Evolutionary conservation across 2,329 filamentous ascomycete genomes (phyloP).

Genomic region (Juglanconis oblonga): DNA sequence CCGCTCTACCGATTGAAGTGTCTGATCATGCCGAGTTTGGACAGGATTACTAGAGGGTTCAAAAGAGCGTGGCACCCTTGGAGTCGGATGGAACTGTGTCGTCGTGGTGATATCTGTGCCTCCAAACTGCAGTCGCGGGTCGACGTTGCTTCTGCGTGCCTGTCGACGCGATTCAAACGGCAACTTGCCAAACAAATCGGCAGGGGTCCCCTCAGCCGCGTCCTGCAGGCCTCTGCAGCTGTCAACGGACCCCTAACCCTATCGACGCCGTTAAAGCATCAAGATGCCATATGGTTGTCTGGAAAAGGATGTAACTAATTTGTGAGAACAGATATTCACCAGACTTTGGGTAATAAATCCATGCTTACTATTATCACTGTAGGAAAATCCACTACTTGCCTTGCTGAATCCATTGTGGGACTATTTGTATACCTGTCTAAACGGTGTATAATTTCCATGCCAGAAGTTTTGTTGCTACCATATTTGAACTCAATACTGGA

Average conservation of each 20-base stretch:
- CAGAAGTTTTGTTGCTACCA: no score
- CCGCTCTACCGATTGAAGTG: background rate
- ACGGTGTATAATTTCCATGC: no score
- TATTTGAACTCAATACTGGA: no score
- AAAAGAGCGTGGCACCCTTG: background rate
- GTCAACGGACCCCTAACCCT: background rate
- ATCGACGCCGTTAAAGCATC: no score
- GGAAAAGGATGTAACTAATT: no score
- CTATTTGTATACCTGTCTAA: no score
- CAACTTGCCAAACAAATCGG: constrained; percentile 7
- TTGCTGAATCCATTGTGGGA: no score
- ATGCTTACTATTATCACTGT: no score
- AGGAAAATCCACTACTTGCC: no score
- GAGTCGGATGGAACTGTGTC: background rate
- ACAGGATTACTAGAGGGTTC: background rate
- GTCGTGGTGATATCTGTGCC: background rate
- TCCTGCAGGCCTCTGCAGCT: constrained; percentile 1
- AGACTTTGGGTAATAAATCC: no score
- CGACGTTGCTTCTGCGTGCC: background rate
- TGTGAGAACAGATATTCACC: no score
- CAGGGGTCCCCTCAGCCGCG: constrained; percentile 5
- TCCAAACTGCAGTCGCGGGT: background rate
- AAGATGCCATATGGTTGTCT: no score
- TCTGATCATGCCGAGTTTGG: background rate
- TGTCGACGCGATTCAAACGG: constrained; percentile 12